phyloP scores from a whole-genome alignment of 1,284 basidiomycete genomes.

The Dichomitus squalens region DNA sequence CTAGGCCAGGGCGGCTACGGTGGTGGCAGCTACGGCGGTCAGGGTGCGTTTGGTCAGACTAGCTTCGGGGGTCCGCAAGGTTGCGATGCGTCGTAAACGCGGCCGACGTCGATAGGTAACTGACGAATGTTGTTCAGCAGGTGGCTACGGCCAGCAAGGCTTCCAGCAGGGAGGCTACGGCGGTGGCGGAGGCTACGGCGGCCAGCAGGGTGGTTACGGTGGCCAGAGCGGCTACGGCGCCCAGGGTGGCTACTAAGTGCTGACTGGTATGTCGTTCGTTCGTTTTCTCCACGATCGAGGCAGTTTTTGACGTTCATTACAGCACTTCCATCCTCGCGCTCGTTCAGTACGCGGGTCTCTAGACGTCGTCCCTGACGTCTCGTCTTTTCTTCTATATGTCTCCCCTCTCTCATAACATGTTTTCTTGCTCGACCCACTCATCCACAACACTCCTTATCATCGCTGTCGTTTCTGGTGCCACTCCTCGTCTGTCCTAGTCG shows the following conservation, averaged over 20 bases:
- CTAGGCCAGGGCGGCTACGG: slow-evolving; percentile 31
- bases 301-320: not conserved
- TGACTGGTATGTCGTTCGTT: slow-evolving; percentile 7
- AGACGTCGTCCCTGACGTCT: not conserved
- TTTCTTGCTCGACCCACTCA: slow-evolving; percentile 37
- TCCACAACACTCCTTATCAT: slow-evolving; percentile 39
- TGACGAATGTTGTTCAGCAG: slow-evolving; percentile 11
- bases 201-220: slow-evolving; percentile 18
- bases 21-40: slow-evolving; percentile 23
- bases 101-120: slow-evolving; percentile 16
- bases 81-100: slow-evolving; percentile 16
- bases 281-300: not conserved
- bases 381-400: slow-evolving; percentile 10
- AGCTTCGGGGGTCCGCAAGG: not conserved
- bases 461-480: slow-evolving; percentile 39
- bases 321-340: not conserved
- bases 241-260: slow-evolving; percentile 24
- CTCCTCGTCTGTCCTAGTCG: slow-evolving; percentile 41
- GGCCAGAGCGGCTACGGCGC: slow-evolving; percentile 20
- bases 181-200: slow-evolving; percentile 21
- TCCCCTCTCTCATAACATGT: slow-evolving; percentile 18
- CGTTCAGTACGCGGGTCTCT: not conserved
- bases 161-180: slow-evolving; percentile 29
- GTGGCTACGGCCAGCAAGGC: slow-evolving; percentile 35
- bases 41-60: slow-evolving; percentile 1